Evolutionary conservation across 208 protist species (phyloP).

Genomic region (Trichomonas vaginalis): DNA sequence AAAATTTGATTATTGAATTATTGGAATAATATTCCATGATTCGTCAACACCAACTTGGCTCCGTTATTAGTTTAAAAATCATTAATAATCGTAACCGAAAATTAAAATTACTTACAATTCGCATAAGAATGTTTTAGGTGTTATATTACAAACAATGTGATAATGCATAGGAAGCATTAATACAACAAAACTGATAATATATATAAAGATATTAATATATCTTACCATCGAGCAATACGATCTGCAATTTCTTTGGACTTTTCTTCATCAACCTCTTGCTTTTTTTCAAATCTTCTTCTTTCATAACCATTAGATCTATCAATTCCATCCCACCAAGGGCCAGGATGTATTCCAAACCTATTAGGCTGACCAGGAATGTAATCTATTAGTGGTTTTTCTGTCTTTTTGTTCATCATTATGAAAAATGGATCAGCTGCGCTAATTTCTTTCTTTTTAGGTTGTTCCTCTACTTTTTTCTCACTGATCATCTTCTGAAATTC

Average conservation of each 20-base stretch:
- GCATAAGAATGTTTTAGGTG: too few relatives aligned
- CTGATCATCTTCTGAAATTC: not conserved
- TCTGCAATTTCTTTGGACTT: not conserved
- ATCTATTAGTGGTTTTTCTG: not conserved
- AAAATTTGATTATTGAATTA: too few relatives aligned
- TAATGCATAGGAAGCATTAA: too few relatives aligned
- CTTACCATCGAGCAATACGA: not conserved
- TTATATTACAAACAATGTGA: too few relatives aligned
- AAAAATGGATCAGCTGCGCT: not conserved
- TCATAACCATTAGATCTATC: not conserved
- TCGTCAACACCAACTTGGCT: too few relatives aligned
- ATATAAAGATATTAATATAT: too few relatives aligned
- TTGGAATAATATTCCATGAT: too few relatives aligned
- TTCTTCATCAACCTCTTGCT: not conserved
- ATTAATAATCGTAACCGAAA: too few relatives aligned
- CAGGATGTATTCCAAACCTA: not conserved
- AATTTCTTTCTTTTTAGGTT: not conserved
- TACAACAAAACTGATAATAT: too few relatives aligned
- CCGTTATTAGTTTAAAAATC: too few relatives aligned
- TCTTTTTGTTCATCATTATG: not conserved
- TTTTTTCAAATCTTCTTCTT: not conserved
- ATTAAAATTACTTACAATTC: too few relatives aligned
- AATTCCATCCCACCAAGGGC: conserved; percentile 9
- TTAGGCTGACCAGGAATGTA: not conserved
- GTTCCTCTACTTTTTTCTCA: not conserved